Evolutionary conservation across 202 grass and related monocot genomes (phyloP), one percentile per base, ranked within the genome.

Genomic region (Zoysia matrella): DNA sequence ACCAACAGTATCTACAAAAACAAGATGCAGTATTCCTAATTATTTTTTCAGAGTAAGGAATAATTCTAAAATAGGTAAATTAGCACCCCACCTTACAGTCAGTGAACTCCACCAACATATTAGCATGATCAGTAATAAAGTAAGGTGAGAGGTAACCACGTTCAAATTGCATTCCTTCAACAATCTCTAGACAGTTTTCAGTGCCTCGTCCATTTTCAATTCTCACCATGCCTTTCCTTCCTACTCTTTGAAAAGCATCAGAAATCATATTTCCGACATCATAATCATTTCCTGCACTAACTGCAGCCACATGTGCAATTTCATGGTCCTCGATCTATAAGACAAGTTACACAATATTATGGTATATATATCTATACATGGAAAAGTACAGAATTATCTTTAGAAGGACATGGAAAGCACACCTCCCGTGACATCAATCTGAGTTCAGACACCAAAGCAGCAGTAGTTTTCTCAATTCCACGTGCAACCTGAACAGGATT

Each of bases 161-260:
- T 76, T 93, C 95, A 60, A 95, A 95, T 81, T 95, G 95, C 95
- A 98, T 98, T 74, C 92, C 92, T 93, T 98, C 80, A 1, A 91
- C 82, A 47, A 95, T 84, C 80, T 93, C 87, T 30, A 98, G 63
- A 88, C 62, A 44, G n/a, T 88, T 98, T 70, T 91, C 95, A 10
- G 84, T 93, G 58, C 86, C 65, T 81, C 70, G 91, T 74, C 92
- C 95, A 56, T 98, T 89, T 86, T 95, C 95, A 75, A 98, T 95
- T 60, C 88, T 85, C 79, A 95, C 83, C 67, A 93, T 82, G 42
- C 95, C 92, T 92, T 92, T 82, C 79, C 76, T 95, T 44, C 95
- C 95, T 52, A 98, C 95, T 86, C 65, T 98, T 85, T 81, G 89
- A 67, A 93, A 75, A 72, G 92, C 95, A 74, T 93, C 82, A 74